Evolutionary conservation across 306 rosid genomes (phyloP).

Genomic region (Cyclanthera cordifolia): DNA sequence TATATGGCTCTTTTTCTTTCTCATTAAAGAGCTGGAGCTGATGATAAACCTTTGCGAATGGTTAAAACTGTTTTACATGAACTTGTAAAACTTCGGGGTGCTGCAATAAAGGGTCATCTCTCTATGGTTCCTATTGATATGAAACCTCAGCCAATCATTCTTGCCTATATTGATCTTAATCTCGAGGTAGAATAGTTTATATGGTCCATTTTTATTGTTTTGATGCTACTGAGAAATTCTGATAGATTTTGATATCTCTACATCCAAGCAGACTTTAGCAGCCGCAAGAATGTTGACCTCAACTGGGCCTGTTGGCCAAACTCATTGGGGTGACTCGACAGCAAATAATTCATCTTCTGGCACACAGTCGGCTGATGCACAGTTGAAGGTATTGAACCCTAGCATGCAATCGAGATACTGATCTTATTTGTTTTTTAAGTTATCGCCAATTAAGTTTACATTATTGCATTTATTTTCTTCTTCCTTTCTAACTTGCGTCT

Average conservation of each 20-base stretch:
- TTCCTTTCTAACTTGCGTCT: not conserved
- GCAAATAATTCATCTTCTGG: constrained; percentile 77
- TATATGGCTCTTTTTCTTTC: constrained; percentile 12
- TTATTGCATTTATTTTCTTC: constrained; percentile 2
- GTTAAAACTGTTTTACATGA: constrained; percentile 97
- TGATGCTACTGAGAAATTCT: not conserved
- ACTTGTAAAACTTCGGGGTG: constrained; percentile 99
- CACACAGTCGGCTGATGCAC: constrained; percentile 85
- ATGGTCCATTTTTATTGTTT: not conserved
- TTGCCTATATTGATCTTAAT: constrained; percentile 95
- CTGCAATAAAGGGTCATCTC: constrained; percentile 94
- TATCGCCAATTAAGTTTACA: not conserved
- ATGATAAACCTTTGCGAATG: constrained; percentile 96
- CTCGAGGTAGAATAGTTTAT: constrained; percentile 56
- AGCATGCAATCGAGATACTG: not conserved
- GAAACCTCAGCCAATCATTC: constrained; percentile 96
- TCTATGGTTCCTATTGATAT: constrained; percentile 99
- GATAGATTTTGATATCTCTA: not conserved
- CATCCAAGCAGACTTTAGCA: constrained; percentile 62
- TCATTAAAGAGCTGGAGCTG: constrained; percentile 83
- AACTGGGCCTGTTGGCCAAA: constrained; percentile 88
- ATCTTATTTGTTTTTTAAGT: not conserved
- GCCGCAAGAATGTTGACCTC: constrained; percentile 99
- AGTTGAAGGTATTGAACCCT: constrained; percentile 51
- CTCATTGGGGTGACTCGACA: constrained; percentile 89